These are phyloP conservation scores for Brassica balearica DNA, from an alignment of 441 rosid species.

Conservation along the genomic window DNA sequence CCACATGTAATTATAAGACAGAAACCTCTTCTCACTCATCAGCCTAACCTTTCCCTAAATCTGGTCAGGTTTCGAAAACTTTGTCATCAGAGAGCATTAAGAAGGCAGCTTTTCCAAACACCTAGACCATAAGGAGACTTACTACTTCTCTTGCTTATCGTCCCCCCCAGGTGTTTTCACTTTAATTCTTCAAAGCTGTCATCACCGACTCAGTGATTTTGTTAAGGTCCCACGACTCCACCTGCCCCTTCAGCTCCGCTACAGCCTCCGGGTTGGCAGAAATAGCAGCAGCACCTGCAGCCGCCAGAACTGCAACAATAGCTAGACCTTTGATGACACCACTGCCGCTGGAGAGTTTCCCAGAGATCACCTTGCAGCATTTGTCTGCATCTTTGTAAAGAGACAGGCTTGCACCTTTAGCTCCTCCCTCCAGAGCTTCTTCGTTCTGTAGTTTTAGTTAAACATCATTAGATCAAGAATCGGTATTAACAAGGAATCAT, in stretches of 20 bases:
- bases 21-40: conserved; percentile 15
- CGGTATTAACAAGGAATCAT: background rate
- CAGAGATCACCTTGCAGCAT: conserved; percentile 61
- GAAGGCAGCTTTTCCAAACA: too few species aligned
- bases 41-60: conserved; percentile 30
- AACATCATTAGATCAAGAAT: conserved; percentile 2
- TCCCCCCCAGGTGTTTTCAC: too few species aligned
- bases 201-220: too few species aligned
- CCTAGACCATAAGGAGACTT: too few species aligned
- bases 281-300: conserved; percentile 42
- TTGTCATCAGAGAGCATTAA: too few species aligned
- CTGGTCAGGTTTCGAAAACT: conserved; percentile 30
- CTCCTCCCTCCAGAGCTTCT: conserved; percentile 53
- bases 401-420: conserved; percentile 48
- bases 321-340: conserved; percentile 58
- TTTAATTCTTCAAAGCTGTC: too few species aligned
- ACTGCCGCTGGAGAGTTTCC: conserved; percentile 54
- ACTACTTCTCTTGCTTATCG: too few species aligned
- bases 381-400: conserved; percentile 66
- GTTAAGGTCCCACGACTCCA: too few species aligned
- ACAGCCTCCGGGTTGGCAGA: background rate
- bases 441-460: conserved; percentile 59
- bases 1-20: too few species aligned
- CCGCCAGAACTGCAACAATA: conserved; percentile 50
- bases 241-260: too few species aligned